Evolutionary conservation across 306 rosid genomes (phyloP), one percentile per base, ranked within the genome.

Genomic region (Morella rubra): DNA sequence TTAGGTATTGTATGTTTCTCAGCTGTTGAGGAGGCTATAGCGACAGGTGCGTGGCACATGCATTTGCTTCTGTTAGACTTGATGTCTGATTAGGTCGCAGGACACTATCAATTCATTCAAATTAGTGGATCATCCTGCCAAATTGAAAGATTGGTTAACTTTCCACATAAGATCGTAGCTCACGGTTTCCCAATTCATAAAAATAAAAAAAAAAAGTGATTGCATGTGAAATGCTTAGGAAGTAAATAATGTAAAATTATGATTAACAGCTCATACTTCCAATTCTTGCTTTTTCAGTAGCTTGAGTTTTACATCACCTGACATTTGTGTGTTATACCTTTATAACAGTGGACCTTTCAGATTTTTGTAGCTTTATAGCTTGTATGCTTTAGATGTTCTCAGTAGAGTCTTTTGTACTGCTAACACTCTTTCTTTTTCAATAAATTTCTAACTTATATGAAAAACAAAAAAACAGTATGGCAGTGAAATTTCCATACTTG

Each of bases 401-500:
- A 27, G 2, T 27, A 27, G 2, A 27, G 32, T 27, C 32, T 27
- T 27, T 27, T 27, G 32, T 27, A 27, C 32, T 27, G 2, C 32
- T 27, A 27, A 27, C 32, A 27, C 2, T 27, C 32, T 27, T 1
- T 27, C 32, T 27, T 27, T 27, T 27, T 27, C 32, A 27, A 27
- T 27, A 27, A 27, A 27, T 27, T 27, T 27, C 32, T 27, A 27
- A 27, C 32, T 27, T 27, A 27, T 24, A 24, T 24, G 1, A 24
- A 24, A 24, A 1, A 27, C n/a, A 27, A 27, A 27, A 27, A 27
- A 27, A 27, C 32, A 95, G 99, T 82, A 82, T 92, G 71, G 82
- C 79, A 75, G 87, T 76, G 85, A 95, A 90, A 81, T 95, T 95
- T 81, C 93, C 97, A 70, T 95, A 95, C 88, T 83, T 95, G 88